Conservation (phyloP, 768 basidiomycete genomes). For the Hericium coralloides region DNA sequence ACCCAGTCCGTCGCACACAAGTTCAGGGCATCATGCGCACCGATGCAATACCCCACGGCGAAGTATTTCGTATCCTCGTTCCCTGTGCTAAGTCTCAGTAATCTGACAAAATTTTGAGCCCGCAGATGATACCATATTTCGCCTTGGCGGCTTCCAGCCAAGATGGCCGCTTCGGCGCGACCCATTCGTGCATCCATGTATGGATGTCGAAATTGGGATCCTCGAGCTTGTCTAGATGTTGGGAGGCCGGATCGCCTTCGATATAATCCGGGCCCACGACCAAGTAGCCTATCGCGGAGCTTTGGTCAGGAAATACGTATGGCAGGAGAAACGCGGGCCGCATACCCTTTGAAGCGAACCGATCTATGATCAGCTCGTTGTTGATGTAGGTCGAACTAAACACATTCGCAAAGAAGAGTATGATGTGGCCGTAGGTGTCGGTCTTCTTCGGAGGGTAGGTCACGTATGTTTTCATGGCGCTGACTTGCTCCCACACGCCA, state of each 20-base stretch:
- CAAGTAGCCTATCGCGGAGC: conserved; percentile 34
- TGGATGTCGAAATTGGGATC: conserved; percentile 26
- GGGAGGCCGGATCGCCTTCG: conserved; percentile 43
- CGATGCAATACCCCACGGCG: conserved; percentile 38
- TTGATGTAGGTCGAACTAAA: conserved; percentile 1
- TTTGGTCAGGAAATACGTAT: too few relatives aligned
- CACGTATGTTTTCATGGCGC: neutral
- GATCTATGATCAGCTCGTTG: neutral
- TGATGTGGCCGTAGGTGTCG: neutral
- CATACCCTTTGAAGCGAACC: neutral
- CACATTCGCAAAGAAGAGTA: neutral
- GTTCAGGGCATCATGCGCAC: conserved; percentile 42
- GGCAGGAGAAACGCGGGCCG: too few relatives aligned
- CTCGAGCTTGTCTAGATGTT: conserved; percentile 19
- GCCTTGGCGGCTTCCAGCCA: conserved; percentile 46
- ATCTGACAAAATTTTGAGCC: neutral
- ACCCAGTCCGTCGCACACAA: conserved; percentile 36
- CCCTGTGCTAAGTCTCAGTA: conserved; percentile 11
- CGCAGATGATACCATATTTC: conserved; percentile 34
- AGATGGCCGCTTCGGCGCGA: conserved; percentile 28
- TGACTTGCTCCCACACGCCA: neutral
- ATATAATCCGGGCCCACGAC: conserved; percentile 60
- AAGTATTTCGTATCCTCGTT: conserved; percentile 11
- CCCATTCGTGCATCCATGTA: conserved; percentile 29
- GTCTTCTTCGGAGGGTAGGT: neutral